A percentile compares a stretch with the other conserved stretches of the same genome.
Conservation (phyloP, 352 stramenopile genomes). For the Globisporangium spiculum region DNA sequence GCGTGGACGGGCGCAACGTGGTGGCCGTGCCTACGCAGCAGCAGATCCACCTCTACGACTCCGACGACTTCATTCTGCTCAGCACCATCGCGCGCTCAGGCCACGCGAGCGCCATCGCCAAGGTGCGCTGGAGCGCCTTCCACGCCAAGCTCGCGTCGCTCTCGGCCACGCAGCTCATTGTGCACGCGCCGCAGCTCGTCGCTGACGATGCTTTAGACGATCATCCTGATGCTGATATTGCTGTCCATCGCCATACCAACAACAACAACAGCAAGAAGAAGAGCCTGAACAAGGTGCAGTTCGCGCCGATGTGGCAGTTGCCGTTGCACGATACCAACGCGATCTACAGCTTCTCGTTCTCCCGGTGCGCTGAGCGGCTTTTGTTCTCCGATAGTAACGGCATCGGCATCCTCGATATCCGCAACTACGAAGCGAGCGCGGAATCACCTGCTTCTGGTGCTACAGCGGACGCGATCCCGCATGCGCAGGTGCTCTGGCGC, state of each 20-base stretch:
- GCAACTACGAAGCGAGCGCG: conserved; percentile 12
- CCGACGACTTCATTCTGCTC: conserved; percentile 81
- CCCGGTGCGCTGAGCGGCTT: conserved; percentile 53
- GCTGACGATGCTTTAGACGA: conserved; percentile 11
- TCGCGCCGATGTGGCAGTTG: conserved; percentile 47
- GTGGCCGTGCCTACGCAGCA: conserved; percentile 63
- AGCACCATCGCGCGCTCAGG: conserved; percentile 52
- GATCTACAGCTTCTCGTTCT: conserved; percentile 64
- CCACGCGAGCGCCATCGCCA: conserved; percentile 51
- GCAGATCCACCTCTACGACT: conserved; percentile 79
- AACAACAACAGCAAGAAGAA: background rate
- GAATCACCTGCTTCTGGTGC: background rate
- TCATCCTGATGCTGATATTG: background rate
- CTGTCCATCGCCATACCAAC: background rate
- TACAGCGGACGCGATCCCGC: conserved; percentile 9
- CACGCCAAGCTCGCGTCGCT: conserved; percentile 76
- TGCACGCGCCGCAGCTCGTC: conserved; percentile 61
- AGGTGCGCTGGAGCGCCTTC: conserved; percentile 75
- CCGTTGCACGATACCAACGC: conserved; percentile 22
- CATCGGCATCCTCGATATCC: conserved; percentile 56
- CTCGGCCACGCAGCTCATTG: conserved; percentile 54
- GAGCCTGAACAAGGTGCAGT: conserved; percentile 27
- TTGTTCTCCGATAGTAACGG: conserved; percentile 45
- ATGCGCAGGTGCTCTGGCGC: conserved; percentile 35
- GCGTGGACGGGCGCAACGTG: conserved; percentile 80